Evolutionary conservation across 257 asterid species (phyloP), one percentile per base, ranked within the genome.

Genomic region (Jasminum sambac): DNA sequence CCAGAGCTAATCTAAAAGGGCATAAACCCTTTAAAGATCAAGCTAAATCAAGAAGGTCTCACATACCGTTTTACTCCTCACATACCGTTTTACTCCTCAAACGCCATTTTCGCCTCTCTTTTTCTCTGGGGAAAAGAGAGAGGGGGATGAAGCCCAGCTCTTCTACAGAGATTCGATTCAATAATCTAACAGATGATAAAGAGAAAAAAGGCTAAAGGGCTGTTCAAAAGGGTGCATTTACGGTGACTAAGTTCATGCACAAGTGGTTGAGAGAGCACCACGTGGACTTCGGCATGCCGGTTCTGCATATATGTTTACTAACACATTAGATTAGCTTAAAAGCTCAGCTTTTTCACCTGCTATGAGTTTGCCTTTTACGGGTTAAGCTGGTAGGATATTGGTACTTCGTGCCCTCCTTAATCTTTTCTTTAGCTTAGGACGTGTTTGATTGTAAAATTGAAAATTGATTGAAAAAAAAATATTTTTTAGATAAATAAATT

Each of bases 251-350:
- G 69, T 76, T 46, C 62, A 34, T 50, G 58, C 55, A 34, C 65
- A 58, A 39, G 77, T 82, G 86, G 86, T 66, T 34, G 78, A 76
- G 69, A 64, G 65, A 34, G 40, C 36, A 76, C 82, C 86, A 79
- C 82, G 84, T 79, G 78, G 72, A 60, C 66, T 36, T 60, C 64
- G 24, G 78, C 75, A 77, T 59, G 73, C 64, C 74, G 57, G 48
- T 10, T 55, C 34, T 55, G 34, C 21, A 8, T 21, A 24, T 50
- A 17, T 50, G 0, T 0, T 52, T 8, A 0, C 6, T 55, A 19
- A 21, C 34, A 55, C 14, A 8, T 14, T 0, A 21, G 36, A 21
- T 19, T 55, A 21, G 62, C 62, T 55, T 30, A 21, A 23, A 50
- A 55, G 62, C 1, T 10, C 4, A 19, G 30, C 14, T 10, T 55